Base-by-base conservation (phyloP, 495 filamentous ascomycete species). In the Tuber indicum region DNA sequence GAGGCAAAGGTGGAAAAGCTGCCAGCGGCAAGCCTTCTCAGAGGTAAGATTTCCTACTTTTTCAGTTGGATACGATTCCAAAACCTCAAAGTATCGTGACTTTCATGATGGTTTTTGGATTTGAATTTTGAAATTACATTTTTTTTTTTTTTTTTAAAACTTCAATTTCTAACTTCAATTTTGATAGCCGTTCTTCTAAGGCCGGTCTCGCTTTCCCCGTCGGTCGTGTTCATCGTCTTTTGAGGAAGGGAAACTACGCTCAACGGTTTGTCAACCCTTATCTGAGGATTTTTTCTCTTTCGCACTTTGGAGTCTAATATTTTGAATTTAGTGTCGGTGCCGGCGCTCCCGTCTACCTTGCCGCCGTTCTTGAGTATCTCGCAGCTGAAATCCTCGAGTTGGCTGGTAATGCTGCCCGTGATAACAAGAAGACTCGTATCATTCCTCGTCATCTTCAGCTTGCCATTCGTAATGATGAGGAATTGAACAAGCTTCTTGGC, bases 341-440 rank as follows among this genome's bases (percentile, higher is more conserved):
- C 89, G 88, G 94, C 90, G 96, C 96, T 82, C 96, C 96, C 80
- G 96, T 99, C 84, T 99, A 99, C 85, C 92, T 99, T 81, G 96
- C 96, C 80, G 96, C 96, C 74, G 96, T 99, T 52, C 94, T 99
- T 58, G 96, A 99, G 89, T 99, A 99, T 84, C 92, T 99, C 75
- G 95, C 96, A 78, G 96, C 96, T 78, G 96, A 99, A 87, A 98
- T 99, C 77, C 94, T 99, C 85, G 96, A 99, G 88, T 88, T 99
- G 87, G 96, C 96, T 85, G 96, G 96, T 83, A 99, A 99, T 85
- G 96, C 96, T 81, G 96, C 96, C 76, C 95, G 96, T 85, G 96
- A 99, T 87, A 98, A 98, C 92, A 99, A 99, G 93, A 98, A 98
- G 91, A 99, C 95, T 78, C 94, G 96, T 92, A 99, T 99, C 89